These are phyloP conservation scores for Raphanus sativus DNA, from an alignment of 345 rosid genomes.

Conservation along the genomic window DNA sequence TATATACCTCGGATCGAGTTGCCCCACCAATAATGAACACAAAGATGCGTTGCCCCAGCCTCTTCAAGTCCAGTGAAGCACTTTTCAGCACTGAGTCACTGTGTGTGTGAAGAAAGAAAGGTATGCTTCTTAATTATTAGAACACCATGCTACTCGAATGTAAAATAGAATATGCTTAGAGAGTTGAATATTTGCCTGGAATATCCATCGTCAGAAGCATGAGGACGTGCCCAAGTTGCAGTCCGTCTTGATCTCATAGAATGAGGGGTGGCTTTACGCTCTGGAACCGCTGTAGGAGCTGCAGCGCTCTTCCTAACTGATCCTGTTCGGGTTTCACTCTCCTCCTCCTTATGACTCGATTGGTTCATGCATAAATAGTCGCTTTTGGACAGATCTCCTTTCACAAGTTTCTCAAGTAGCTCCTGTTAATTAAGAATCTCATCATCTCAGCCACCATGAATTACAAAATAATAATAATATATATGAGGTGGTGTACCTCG, in stretches of 20 bases:
- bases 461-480: neutral
- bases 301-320: constrained; percentile 45
- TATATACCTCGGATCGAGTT: constrained; percentile 84
- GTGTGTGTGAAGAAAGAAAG: constrained; percentile 22
- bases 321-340: constrained; percentile 35
- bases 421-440: constrained; percentile 41
- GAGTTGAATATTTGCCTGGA: constrained; percentile 51
- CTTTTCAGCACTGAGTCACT: constrained; percentile 70
- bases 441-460: constrained; percentile 2
- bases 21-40: constrained; percentile 91
- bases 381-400: constrained; percentile 65
- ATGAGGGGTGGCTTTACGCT: constrained; percentile 66
- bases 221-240: constrained; percentile 73
- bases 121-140: constrained; percentile 8
- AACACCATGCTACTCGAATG: constrained; percentile 1
- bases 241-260: constrained; percentile 90
- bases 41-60: constrained; percentile 86
- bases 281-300: constrained; percentile 46
- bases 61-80: constrained; percentile 56
- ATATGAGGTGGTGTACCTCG: constrained; percentile 52
- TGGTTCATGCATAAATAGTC: constrained; percentile 62
- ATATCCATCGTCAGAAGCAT: constrained; percentile 75
- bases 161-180: neutral
- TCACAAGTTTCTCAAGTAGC: constrained; percentile 67
- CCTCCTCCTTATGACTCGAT: constrained; percentile 38